phyloP scores from a whole-genome alignment of 2,329 filamentous ascomycete genomes.

The Alternaria longipes region DNA sequence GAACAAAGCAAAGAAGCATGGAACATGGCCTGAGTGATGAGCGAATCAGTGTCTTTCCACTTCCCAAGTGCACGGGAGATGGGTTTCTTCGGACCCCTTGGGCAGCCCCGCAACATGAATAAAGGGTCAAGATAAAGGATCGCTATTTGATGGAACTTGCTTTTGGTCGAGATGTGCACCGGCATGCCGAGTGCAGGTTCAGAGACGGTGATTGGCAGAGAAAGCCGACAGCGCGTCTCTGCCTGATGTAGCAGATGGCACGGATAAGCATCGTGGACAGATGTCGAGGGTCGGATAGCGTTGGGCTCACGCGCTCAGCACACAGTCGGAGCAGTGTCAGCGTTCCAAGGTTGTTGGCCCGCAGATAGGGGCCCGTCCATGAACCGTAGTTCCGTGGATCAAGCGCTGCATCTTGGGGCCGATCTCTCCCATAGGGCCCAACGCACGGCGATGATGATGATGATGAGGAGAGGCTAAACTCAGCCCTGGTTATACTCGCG shows the following conservation, averaged over 20 bases:
- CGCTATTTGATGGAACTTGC: conserved; percentile 13
- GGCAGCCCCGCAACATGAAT: not conserved
- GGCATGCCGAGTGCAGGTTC: conserved; percentile 26
- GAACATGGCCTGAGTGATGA: not conserved
- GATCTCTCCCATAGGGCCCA: conserved; percentile 23
- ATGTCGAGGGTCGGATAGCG: not conserved
- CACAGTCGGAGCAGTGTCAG: conserved; percentile 4
- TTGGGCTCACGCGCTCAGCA: conserved; percentile 7
- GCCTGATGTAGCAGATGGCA: conserved; percentile 26
- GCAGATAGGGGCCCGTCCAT: conserved; percentile 10
- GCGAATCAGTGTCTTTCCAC: not conserved
- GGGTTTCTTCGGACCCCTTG: conserved; percentile 3
- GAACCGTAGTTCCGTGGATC: conserved; percentile 30
- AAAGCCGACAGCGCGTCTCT: conserved; percentile 20
- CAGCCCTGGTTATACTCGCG: conserved; percentile 11
- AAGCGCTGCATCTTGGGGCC: conserved; percentile 18
- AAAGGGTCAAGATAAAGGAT: not conserved
- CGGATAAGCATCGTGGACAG: conserved; percentile 6
- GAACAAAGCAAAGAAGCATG: conserved; percentile 1
- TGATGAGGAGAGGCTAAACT: conserved; percentile 9
- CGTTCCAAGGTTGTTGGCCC: conserved; percentile 1
- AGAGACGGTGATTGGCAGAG: conserved; percentile 24
- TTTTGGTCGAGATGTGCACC: conserved; percentile 24
- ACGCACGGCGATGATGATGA: not conserved
- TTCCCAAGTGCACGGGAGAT: conserved; percentile 1